Evolutionary conservation across 495 filamentous ascomycete species (phyloP).

Genomic region (Penicillium coprophilum): DNA sequence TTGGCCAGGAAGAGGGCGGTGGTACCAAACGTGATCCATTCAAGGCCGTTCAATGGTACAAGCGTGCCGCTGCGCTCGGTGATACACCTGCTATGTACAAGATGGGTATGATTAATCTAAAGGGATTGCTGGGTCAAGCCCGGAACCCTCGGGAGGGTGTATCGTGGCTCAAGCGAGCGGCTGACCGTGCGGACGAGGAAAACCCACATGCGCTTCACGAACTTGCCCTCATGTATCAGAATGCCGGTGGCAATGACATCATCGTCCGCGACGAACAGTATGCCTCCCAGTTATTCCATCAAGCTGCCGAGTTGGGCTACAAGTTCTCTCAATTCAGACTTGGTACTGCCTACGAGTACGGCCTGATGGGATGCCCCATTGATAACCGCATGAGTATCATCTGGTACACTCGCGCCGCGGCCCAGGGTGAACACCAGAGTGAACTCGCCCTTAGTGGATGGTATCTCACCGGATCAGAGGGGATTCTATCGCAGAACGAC

Average conservation of each 20-base stretch:
- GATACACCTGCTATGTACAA: constrained; percentile 97
- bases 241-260: constrained; percentile 62
- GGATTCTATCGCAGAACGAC: constrained; percentile 86
- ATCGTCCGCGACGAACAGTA: constrained; percentile 79
- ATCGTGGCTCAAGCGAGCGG: constrained; percentile 88
- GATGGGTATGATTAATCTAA: constrained; percentile 91
- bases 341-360: constrained; percentile 87
- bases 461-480: constrained; percentile 91
- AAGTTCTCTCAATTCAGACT: constrained; percentile 92
- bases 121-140: constrained; percentile 90
- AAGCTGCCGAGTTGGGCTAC: constrained; percentile 89
- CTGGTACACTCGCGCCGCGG: constrained; percentile 90
- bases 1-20: constrained; percentile 90
- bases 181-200: constrained; percentile 80
- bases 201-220: constrained; percentile 97
- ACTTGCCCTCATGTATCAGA: constrained; percentile 81
- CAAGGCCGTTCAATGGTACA: constrained; percentile 98
- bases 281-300: constrained; percentile 73
- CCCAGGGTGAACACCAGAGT: constrained; percentile 91
- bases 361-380: constrained; percentile 74
- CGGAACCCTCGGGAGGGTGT: constrained; percentile 81
- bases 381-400: constrained; percentile 81
- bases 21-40: constrained; percentile 86
- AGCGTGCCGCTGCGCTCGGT: constrained; percentile 83
- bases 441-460: constrained; percentile 92